A percentile compares a stretch with the other conserved stretches of the same genome.
phyloP scores from a whole-genome alignment of 2,329 filamentous ascomycete genomes.

The Colletotrichum eremochloae region DNA sequence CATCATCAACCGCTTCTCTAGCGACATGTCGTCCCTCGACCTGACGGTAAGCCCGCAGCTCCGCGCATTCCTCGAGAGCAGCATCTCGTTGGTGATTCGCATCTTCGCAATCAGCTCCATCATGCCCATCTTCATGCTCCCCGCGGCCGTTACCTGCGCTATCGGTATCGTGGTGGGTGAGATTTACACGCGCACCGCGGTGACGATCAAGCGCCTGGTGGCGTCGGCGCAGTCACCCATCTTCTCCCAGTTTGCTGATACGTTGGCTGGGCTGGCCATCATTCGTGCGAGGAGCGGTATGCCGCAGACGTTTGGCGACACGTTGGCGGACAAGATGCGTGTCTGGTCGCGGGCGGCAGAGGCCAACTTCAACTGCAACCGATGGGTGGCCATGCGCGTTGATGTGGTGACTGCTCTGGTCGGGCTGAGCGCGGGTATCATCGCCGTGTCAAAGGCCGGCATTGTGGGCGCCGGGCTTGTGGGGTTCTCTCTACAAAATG shows the following conservation, averaged over 20 bases:
- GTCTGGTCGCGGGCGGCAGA: slow-evolving; percentile 62
- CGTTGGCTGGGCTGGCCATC: slow-evolving; percentile 62
- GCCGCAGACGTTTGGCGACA: slow-evolving; percentile 59
- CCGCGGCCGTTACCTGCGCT: slow-evolving; percentile 59
- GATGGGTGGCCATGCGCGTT: slow-evolving; percentile 68
- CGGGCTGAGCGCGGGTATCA: slow-evolving; percentile 63
- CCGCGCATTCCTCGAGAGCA: slow-evolving; percentile 57
- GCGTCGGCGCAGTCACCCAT: slow-evolving; percentile 66
- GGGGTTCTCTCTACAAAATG: slow-evolving; percentile 69
- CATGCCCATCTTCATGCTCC: slow-evolving; percentile 65
- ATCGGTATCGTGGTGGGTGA: slow-evolving; percentile 62
- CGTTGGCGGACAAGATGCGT: slow-evolving; percentile 64
- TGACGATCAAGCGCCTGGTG: slow-evolving; percentile 60
- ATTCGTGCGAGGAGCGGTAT: slow-evolving; percentile 62
- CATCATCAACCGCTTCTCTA: slow-evolving; percentile 68
- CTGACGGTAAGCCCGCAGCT: slow-evolving; percentile 61
- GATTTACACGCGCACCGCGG: slow-evolving; percentile 64
- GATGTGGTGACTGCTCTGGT: slow-evolving; percentile 68
- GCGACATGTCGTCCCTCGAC: slow-evolving; percentile 70
- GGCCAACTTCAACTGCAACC: slow-evolving; percentile 67
- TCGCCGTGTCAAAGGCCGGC: slow-evolving; percentile 63
- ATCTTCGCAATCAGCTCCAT: slow-evolving; percentile 63
- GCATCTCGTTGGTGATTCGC: slow-evolving; percentile 59
- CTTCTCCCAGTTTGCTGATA: slow-evolving; percentile 69
- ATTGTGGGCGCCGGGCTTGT: slow-evolving; percentile 65